These are phyloP conservation scores for Venturia oleaginea DNA, from an alignment of 2,329 filamentous ascomycete genomes.

Conservation along the genomic window DNA sequence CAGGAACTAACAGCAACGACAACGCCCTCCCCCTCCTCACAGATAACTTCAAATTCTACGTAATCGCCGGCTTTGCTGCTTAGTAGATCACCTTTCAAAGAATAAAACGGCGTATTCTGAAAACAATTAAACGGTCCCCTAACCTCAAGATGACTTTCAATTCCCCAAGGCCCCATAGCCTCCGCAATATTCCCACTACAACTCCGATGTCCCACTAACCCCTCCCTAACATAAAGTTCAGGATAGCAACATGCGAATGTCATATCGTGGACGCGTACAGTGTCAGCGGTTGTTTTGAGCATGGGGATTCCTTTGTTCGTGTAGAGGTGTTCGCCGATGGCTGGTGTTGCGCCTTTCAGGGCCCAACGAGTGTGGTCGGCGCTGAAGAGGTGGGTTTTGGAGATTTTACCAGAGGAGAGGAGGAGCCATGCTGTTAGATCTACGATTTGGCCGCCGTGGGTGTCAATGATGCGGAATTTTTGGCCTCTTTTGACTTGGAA, in stretches of 20 bases:
- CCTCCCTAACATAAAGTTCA: conserved; percentile 26
- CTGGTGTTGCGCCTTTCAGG: conserved; percentile 26
- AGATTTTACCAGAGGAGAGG: conserved; percentile 10
- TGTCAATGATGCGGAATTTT: conserved; percentile 31
- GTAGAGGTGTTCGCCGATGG: conserved; percentile 29
- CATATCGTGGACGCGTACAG: conserved; percentile 33
- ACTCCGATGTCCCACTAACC: conserved; percentile 26
- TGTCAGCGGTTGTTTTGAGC: conserved; percentile 28
- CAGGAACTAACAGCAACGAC: conserved; percentile 30
- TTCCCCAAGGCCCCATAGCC: conserved; percentile 28
- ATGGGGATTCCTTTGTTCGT: conserved; percentile 30
- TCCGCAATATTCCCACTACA: conserved; percentile 32
- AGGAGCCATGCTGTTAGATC: conserved; percentile 31
- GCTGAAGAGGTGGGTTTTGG: conserved; percentile 18
- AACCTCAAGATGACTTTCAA: conserved; percentile 26
- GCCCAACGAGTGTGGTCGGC: conserved; percentile 32
- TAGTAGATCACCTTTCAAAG: conserved; percentile 26
- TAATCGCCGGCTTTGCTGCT: conserved; percentile 30
- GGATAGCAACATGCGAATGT: conserved; percentile 34
- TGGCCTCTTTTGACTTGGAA: conserved; percentile 28
- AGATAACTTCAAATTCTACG: conserved; percentile 30
- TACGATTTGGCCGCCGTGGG: conserved; percentile 32
- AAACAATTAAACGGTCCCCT: conserved; percentile 34
- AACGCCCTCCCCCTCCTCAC: conserved; percentile 19
- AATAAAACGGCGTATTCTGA: conserved; percentile 33